These are phyloP conservation scores for Coprinopsis strossmayeri DNA, from an alignment of 768 basidiomycete species.

Conservation along the genomic window DNA sequence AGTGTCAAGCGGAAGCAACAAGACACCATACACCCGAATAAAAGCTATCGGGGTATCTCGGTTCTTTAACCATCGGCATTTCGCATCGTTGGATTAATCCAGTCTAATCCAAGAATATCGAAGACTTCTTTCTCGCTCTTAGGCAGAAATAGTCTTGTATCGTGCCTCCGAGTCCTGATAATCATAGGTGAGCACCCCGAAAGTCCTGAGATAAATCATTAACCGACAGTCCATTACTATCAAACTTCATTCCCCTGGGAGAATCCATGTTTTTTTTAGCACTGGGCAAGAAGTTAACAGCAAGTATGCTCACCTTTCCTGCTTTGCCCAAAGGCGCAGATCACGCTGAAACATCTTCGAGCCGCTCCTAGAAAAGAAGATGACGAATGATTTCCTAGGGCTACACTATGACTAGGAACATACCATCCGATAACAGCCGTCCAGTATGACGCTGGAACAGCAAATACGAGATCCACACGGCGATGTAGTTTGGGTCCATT, in stretches of 20 bases:
- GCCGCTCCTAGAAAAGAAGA: conserved; percentile 57
- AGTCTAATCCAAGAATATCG: conserved; percentile 59
- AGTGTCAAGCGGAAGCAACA: too few species aligned
- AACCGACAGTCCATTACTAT: conserved; percentile 72
- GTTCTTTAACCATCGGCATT: conserved; percentile 65
- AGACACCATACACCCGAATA: too few species aligned
- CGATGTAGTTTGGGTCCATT: conserved; percentile 41
- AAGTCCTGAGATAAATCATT: not conserved
- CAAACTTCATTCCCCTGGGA: conserved; percentile 72
- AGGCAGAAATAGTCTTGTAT: conserved; percentile 54
- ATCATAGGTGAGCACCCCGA: too few species aligned
- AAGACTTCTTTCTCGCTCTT: conserved; percentile 70
- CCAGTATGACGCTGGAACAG: conserved; percentile 74
- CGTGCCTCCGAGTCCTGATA: conserved; percentile 52
- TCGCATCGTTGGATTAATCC: conserved; percentile 63
- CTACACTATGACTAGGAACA: not conserved
- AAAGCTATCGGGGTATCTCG: too few species aligned
- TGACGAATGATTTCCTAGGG: not conserved
- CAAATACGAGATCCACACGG: conserved; percentile 81
- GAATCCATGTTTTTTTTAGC: not conserved
- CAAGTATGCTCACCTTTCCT: conserved; percentile 37
- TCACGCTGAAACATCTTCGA: conserved; percentile 90
- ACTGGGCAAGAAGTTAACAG: not conserved
- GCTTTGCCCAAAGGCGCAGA: conserved; percentile 67
- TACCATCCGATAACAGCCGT: conserved; percentile 88